Conservation (phyloP, 805 yeast species). For the Kazachstania africana region DNA sequence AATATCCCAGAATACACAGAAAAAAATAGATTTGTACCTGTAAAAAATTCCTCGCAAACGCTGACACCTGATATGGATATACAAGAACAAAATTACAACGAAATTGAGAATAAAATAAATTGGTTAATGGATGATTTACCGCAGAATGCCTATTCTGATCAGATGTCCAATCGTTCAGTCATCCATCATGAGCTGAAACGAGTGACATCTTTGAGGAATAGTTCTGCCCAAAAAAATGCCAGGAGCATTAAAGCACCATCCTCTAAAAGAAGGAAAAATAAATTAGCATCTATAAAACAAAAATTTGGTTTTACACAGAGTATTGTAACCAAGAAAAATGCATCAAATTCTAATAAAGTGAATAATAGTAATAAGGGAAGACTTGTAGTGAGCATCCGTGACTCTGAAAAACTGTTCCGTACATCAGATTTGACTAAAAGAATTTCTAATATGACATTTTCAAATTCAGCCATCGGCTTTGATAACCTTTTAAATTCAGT, state of each 20-base stretch:
- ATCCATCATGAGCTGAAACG: constrained; percentile 13
- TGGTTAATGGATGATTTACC: constrained; percentile 2
- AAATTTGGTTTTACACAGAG: too few species aligned
- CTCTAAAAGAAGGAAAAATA: background rate
- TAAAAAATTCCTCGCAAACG: constrained; percentile 26
- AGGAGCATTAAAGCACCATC: background rate
- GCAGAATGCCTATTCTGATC: constrained; percentile 7
- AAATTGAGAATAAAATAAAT: background rate
- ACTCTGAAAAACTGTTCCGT: too few species aligned
- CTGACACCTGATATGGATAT: constrained; percentile 22
- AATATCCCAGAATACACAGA: background rate
- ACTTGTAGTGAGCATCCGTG: too few species aligned
- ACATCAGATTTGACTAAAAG: constrained; percentile 23
- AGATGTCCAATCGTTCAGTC: constrained; percentile 18
- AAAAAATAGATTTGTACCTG: constrained; percentile 13
- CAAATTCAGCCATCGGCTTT: constrained; percentile 19
- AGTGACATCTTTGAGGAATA: background rate
- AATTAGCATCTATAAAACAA: too few species aligned
- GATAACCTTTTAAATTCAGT: constrained; percentile 5
- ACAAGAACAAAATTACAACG: constrained; percentile 6
- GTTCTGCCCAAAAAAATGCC: background rate
- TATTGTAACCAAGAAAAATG: background rate
- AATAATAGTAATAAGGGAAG: constrained; percentile 2
- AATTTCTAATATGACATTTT: constrained; percentile 21
- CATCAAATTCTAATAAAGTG: background rate